These are phyloP conservation scores for Aspergillus neoniger DNA, from an alignment of 2,329 filamentous ascomycete species.

Conservation along the genomic window DNA sequence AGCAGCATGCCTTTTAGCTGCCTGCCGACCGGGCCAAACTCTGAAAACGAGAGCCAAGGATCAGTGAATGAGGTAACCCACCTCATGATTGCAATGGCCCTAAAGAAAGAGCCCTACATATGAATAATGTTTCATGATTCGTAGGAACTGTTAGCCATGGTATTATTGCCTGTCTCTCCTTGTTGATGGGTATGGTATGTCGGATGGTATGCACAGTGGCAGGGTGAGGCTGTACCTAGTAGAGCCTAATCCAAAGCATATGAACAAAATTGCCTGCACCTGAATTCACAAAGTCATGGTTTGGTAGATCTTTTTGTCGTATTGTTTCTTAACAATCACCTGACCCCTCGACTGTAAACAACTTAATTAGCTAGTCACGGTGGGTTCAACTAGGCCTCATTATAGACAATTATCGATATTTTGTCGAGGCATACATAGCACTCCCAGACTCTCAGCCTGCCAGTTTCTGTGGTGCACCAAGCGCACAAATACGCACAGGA, in stretches of 20 bases:
- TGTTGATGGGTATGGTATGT: background rate
- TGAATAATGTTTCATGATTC: background rate
- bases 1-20: background rate
- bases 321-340: background rate
- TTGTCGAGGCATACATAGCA: no score
- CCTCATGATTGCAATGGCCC: background rate
- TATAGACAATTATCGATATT: no score
- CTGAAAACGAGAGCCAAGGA: constrained; percentile 6
- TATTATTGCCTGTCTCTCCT: background rate
- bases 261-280: background rate
- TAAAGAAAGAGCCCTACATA: background rate
- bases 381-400: background rate
- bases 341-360: no score
- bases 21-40: constrained; percentile 8
- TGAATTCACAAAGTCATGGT: background rate
- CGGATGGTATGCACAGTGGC: background rate
- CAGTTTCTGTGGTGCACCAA: background rate
- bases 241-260: no score
- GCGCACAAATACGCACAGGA: background rate
- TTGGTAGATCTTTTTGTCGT: background rate
- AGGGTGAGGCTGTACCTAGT: background rate
- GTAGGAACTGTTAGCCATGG: background rate
- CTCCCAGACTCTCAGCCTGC: background rate
- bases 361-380: background rate
- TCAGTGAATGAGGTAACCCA: constrained; percentile 2